Evolutionary conservation across 2,329 filamentous ascomycete genomes (phyloP), one percentile per base, ranked within the genome.

Genomic region (Curvularia verruculosa): DNA sequence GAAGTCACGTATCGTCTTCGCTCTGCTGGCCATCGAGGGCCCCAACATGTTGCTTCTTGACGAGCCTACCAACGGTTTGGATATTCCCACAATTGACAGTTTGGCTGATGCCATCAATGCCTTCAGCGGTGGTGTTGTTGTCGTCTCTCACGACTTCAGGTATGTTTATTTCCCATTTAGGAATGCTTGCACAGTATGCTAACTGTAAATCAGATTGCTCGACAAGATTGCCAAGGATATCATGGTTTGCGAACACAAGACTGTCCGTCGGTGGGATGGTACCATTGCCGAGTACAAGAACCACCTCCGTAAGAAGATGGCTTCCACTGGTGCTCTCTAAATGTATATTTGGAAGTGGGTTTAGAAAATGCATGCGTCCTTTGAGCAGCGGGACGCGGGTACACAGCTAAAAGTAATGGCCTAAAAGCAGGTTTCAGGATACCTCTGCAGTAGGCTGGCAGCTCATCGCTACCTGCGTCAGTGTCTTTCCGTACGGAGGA

Each of bases 211-310:
- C 18, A 96, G 94, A 84, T 84, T 99, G 73, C 88, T 99, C 66
- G 95, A 99, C 87, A 97, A 96, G 85, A 98, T 99, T 78, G 95
- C 95, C 70, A 99, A 99, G 86, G 92, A 99, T 79, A 99, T 99
- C 80, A 88, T 99, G 82, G 95, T 99, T 54, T 99, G 96, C 81
- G 95, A 99, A 83, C 92, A 99, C 87, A 92, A 93, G 85, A 93
- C 92, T 13, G 92, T 98, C 70, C 88, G 85, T 70, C 81, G 87
- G 72, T 99, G 95, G 95, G 88, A 94, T 63, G 94, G 94, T 71
- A 82, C 81, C 64, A 99, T 99, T 74, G 89, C 89, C 69, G 88
- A 92, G 59, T 99, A 99, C 91, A 99, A 99, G 91, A 91, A 96
- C 82, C 87, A 97, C 81, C 86, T 99, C 74, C 89, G 94, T 77